These are phyloP conservation scores for Mycena polygramma DNA, from an alignment of 768 basidiomycete species.

Conservation along the genomic window DNA sequence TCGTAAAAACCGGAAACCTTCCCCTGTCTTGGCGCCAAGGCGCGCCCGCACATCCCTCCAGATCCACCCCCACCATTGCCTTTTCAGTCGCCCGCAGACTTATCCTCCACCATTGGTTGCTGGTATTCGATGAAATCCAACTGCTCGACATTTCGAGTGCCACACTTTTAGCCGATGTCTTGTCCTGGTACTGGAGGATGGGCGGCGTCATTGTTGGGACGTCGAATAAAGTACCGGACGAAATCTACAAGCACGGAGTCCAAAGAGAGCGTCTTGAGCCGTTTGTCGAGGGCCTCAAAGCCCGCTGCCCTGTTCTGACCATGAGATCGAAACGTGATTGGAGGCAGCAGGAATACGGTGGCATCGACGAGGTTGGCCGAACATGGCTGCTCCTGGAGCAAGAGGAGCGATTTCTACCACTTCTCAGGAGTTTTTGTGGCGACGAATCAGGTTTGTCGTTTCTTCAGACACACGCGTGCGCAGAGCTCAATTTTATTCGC, in stretches of 20 bases:
- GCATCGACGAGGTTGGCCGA: constrained; percentile 31
- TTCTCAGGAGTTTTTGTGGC: constrained; percentile 30
- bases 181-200: constrained; percentile 75
- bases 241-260: constrained; percentile 70
- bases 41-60: constrained; percentile 20
- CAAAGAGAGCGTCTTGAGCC: constrained; percentile 68
- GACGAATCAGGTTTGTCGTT: neutral
- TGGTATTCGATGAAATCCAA: constrained; percentile 73
- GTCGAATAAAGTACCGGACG: constrained; percentile 67
- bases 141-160: constrained; percentile 73
- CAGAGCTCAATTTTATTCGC: neutral
- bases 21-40: constrained; percentile 47
- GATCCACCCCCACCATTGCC: constrained; percentile 54
- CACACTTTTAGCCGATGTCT: constrained; percentile 61
- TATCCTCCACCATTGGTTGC: constrained; percentile 61
- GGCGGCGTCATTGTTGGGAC: constrained; percentile 67
- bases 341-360: constrained; percentile 45
- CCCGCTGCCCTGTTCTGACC: constrained; percentile 62
- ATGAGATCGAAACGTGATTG: constrained; percentile 63
- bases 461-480: neutral
- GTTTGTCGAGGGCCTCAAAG: constrained; percentile 68
- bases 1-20: constrained; percentile 48
- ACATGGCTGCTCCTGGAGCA: constrained; percentile 51
- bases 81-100: constrained; percentile 60
- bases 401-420: constrained; percentile 39